These are phyloP conservation scores for Pilaira anomala DNA, from an alignment of 192 early-diverging fungal genomes.

Conservation along the genomic window DNA sequence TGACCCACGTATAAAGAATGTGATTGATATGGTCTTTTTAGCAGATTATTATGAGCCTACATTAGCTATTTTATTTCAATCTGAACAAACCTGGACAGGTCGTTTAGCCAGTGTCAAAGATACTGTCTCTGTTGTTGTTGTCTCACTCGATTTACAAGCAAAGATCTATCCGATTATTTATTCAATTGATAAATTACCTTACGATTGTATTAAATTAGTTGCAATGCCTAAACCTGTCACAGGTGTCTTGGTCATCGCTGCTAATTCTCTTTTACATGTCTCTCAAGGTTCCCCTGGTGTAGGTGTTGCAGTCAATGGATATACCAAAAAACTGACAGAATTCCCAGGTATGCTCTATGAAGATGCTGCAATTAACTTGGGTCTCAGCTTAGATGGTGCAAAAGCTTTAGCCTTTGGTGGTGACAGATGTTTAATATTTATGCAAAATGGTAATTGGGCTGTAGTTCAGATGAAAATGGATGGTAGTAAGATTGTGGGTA, in stretches of 20 bases:
- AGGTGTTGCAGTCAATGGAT: conserved; percentile 71
- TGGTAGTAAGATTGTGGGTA: conserved; percentile 77
- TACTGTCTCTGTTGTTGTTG: conserved; percentile 47
- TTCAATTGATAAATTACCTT: conserved; percentile 72
- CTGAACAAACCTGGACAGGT: conserved; percentile 80
- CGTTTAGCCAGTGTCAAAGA: conserved; percentile 31
- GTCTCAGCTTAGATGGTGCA: conserved; percentile 70
- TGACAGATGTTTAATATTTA: conserved; percentile 67
- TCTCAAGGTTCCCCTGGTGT: conserved; percentile 82
- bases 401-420: conserved; percentile 62
- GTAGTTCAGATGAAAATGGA: conserved; percentile 68
- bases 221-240: conserved; percentile 81
- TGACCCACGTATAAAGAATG: conserved; percentile 63
- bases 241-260: conserved; percentile 76
- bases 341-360: conserved; percentile 46
- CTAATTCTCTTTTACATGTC: conserved; percentile 82
- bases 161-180: conserved; percentile 82
- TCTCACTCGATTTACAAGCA: conserved; percentile 81
- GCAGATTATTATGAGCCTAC: conserved; percentile 92
- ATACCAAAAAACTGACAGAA: conserved; percentile 47
- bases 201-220: conserved; percentile 69
- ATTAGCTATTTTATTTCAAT: conserved; percentile 88
- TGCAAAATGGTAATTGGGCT: conserved; percentile 70
- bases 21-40: conserved; percentile 90
- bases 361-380: conserved; percentile 49